Evolutionary conservation across 768 basidiomycete genomes (phyloP), one percentile per base, ranked within the genome.

Genomic region (Podaxis sp.): DNA sequence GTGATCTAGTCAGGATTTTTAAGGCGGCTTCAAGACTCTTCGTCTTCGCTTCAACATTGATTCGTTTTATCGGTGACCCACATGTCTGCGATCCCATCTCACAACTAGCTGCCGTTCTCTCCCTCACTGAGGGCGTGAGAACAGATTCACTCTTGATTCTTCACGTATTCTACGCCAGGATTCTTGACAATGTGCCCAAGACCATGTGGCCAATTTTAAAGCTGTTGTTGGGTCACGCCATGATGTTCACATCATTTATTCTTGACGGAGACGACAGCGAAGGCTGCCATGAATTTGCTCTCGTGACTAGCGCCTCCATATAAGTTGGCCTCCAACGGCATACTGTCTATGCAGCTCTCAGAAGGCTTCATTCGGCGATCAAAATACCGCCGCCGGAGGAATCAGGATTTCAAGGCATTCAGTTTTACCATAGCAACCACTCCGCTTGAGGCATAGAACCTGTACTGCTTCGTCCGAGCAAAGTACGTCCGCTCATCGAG

Each of bases 401-500:
- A 7, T 24, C 44, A 1, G 17, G 11, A 8, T 30, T 3, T 3
- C 4, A 6, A 8, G 42, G 26, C 9, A 30, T 49, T 7, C 28
- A n/a, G n/a, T n/a, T 58, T 22, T 58, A 58, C 24, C 57, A 58
- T 19, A 3, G 93, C 93, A 17, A 98, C 90, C 69, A 92, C 89
- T 2, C 95, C 95, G 36, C 84, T 84, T 5, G 89, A 92, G 9
- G 97, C 95, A 70, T 95, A 96, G 79, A 96, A 97, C 0, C 22
- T 22, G 63, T 90, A 87, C 69, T 95, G 93, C 74, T 91, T 93
- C 4, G 96, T 96, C 73, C 93, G 88, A 4, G 91, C 93, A 68
- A 95, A 92, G 76, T 84, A 93, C 2, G 90, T 95, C 4, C 96
- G 88, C 71, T 96, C 88, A 77, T 99, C 96, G 52, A 96, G 77